Base-by-base conservation (phyloP, 345 rosid species). In the Linum usitatissimum region DNA sequence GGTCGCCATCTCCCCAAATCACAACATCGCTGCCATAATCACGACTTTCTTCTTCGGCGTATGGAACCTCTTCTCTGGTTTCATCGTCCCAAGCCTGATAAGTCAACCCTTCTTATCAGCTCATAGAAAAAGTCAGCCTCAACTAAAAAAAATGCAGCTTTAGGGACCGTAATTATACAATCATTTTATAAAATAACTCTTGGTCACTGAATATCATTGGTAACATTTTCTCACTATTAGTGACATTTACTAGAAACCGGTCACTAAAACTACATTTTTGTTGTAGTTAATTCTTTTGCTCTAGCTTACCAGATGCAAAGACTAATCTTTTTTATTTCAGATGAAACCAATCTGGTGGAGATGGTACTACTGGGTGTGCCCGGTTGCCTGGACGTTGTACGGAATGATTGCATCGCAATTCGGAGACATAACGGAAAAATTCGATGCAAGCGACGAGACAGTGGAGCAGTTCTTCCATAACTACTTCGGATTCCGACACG, bases 1-100 rank as follows among this genome's bases (percentile, higher is more conserved):
- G 5, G 84, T 81, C 15, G 91, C 87, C 13, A 63, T 79, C 62
- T 82, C 91, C 0, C 87, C 91, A 1, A 73, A 85, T 75, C 84
- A 76, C 57, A 71, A 66, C 59, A 67, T 85, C 45, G 83, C 91
- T 8, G 79, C 78, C 62, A 73, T 85, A 6, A 54, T 75, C 59
- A 60, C 91, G 40, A 65, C 86, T 3, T 71, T 78, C 8, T 83
- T 83, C 74, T 83, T 68, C 9, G 62, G 71, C 12, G 18, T 81
- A 6, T 85, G 91, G 91, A 81, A 81, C 67, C 76, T 85, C 9
- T 85, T 85, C 77, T 83, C 91, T 0, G 91, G 91, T 48, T 83
- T 85, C 64, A 34, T 85, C 55, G 5, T 85, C 28, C 87, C 87
- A 2, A 75, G 77, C 36, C 36, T 83, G 51, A 86, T 79, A 77